Percentiles rank a stretch among this genome's conserved stretches.
phyloP scores from a whole-genome alignment of 2,329 filamentous ascomycete species.

The Colletotrichum sp. region DNA sequence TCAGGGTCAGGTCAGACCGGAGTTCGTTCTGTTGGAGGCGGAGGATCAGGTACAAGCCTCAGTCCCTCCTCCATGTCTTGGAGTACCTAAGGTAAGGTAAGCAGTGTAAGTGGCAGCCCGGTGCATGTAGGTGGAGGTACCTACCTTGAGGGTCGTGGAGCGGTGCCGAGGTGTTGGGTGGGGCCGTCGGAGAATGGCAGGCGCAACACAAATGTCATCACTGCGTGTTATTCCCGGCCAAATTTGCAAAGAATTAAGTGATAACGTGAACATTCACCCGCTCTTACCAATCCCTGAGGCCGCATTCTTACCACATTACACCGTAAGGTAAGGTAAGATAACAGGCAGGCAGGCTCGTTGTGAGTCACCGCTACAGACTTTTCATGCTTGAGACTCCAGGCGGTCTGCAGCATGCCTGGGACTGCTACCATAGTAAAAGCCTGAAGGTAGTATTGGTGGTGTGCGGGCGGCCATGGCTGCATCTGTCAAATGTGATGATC shows the following conservation, averaged over 20 bases:
- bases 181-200: neutral
- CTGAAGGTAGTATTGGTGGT: neutral
- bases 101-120: neutral
- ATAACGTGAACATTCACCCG: neutral
- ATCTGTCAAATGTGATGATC: neutral
- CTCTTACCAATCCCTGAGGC: neutral
- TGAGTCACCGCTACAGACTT: neutral
- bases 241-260: neutral
- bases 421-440: neutral
- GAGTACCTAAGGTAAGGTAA: neutral
- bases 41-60: conserved; percentile 1
- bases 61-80: neutral
- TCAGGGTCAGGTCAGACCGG: neutral
- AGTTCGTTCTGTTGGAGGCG: neutral
- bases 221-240: neutral
- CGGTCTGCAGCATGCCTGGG: neutral
- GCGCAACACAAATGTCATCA: neutral
- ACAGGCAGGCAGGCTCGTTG: neutral
- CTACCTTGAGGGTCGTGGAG: neutral
- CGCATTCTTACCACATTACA: neutral
- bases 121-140: too few species aligned
- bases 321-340: neutral
- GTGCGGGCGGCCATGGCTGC: neutral
- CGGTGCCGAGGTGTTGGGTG: neutral
- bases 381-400: neutral